Evolutionary conservation across 2,329 filamentous ascomycete genomes (phyloP).

Genomic region (Fusarium sp.): DNA sequence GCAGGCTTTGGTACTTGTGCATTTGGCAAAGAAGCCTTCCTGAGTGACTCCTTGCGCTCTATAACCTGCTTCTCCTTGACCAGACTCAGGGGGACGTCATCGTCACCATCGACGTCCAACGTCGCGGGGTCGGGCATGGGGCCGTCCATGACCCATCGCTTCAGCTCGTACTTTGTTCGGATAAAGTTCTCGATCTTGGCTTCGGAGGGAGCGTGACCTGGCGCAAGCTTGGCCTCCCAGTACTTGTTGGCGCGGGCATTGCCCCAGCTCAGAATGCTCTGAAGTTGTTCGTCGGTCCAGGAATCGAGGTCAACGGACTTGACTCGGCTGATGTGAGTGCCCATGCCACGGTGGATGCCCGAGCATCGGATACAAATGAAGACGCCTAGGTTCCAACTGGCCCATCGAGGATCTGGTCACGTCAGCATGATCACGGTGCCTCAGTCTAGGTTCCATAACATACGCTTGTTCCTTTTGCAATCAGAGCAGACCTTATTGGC

Average conservation of each 20-base stretch:
- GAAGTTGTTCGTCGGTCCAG: constrained; percentile 98
- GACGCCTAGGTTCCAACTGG: constrained; percentile 97
- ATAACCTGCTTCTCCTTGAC: constrained; percentile 75
- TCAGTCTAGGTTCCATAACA: constrained; percentile 47
- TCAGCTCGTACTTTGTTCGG: constrained; percentile 97
- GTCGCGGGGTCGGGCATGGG: constrained; percentile 92
- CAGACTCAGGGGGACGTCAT: constrained; percentile 75
- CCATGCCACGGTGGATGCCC: constrained; percentile 98
- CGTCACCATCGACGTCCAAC: constrained; percentile 84
- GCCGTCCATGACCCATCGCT: constrained; percentile 99
- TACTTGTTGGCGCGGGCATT: constrained; percentile 98
- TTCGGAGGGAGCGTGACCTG: constrained; percentile 93
- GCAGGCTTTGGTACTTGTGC: constrained; percentile 50
- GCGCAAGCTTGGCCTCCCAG: constrained; percentile 94
- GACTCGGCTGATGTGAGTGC: constrained; percentile 96
- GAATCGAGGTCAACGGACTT: constrained; percentile 98
- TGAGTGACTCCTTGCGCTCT: constrained; percentile 66
- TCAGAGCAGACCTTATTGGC: constrained; percentile 97
- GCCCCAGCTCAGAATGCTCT: constrained; percentile 94
- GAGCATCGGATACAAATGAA: constrained; percentile 99
- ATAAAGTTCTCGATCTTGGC: constrained; percentile 99
- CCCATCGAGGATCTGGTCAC: constrained; percentile 89
- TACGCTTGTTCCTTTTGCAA: constrained; percentile 99
- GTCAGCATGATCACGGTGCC: constrained; percentile 15
- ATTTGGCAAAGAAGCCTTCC: constrained; percentile 68